Evolutionary conservation across 495 filamentous ascomycete genomes (phyloP).

Genomic region (Penicillium longicatenatum): DNA sequence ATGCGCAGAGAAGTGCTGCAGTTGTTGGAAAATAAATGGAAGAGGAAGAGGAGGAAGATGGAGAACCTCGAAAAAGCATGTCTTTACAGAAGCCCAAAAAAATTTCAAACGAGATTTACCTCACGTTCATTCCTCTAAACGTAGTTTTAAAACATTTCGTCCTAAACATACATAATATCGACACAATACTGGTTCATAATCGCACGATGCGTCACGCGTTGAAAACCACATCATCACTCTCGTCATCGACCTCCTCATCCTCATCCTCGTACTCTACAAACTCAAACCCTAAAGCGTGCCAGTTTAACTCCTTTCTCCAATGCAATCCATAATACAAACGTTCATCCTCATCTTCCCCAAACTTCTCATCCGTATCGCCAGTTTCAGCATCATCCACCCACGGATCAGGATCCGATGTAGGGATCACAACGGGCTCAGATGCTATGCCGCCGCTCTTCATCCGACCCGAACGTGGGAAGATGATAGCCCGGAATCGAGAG

Average conservation of each 20-base stretch:
- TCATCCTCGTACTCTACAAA: slow-evolving; percentile 51
- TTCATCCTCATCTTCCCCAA: slow-evolving; percentile 19
- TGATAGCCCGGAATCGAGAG: slow-evolving; percentile 78
- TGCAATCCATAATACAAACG: slow-evolving; percentile 72
- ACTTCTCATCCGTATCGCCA: slow-evolving; percentile 55
- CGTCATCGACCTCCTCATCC: background rate
- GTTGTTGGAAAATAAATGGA: slow-evolving; percentile 1
- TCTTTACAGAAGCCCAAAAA: slow-evolving; percentile 31
- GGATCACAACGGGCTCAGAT: slow-evolving; percentile 36
- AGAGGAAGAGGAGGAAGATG: slow-evolving; percentile 5
- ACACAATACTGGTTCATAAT: background rate
- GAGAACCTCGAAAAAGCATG: slow-evolving; percentile 29
- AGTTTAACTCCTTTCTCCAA: slow-evolving; percentile 92
- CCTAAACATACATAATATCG: background rate
- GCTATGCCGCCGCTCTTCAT: slow-evolving; percentile 44
- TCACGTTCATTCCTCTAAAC: background rate
- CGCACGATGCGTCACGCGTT: slow-evolving; percentile 17
- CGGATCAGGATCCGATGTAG: slow-evolving; percentile 10
- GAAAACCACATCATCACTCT: slow-evolving; percentile 8
- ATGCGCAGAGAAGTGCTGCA: background rate
- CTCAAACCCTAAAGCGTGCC: slow-evolving; percentile 86
- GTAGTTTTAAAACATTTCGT: background rate
- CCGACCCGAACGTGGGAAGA: slow-evolving; percentile 65
- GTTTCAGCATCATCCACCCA: background rate
- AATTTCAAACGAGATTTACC: slow-evolving; percentile 31